Percentiles rank a stretch among this genome's conserved stretches.
These are phyloP conservation scores for Penicillium soppii DNA, from an alignment of 495 filamentous ascomycete genomes.

Conservation along the genomic window DNA sequence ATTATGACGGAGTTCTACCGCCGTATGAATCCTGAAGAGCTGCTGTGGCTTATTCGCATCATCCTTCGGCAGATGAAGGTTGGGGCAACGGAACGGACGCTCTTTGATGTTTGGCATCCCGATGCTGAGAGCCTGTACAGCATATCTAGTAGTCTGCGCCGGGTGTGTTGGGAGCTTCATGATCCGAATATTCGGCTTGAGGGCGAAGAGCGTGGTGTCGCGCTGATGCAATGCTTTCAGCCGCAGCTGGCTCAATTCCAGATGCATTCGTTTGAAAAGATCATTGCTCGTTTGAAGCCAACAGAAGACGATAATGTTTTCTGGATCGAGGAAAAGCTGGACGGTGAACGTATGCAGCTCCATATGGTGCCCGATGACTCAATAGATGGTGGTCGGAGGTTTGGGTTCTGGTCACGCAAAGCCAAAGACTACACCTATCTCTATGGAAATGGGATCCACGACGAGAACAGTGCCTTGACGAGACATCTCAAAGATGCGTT, in stretches of 20 bases:
- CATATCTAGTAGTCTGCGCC: slow-evolving; percentile 82
- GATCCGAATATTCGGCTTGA: slow-evolving; percentile 74
- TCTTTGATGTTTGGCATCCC: slow-evolving; percentile 90
- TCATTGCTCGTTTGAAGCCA: slow-evolving; percentile 69
- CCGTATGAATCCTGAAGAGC: slow-evolving; percentile 87
- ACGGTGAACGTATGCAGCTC: slow-evolving; percentile 95
- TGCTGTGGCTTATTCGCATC: slow-evolving; percentile 93
- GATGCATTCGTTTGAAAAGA: slow-evolving; percentile 80
- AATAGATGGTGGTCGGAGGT: slow-evolving; percentile 67
- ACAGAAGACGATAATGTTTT: slow-evolving; percentile 73
- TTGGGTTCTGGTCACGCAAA: slow-evolving; percentile 92
- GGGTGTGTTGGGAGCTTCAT: slow-evolving; percentile 94
- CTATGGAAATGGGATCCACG: slow-evolving; percentile 75
- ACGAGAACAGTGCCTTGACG: slow-evolving; percentile 76
- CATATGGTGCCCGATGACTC: slow-evolving; percentile 78
- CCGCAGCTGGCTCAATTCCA: slow-evolving; percentile 96
- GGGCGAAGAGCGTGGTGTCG: slow-evolving; percentile 69
- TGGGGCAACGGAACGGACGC: slow-evolving; percentile 91
- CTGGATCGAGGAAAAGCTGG: slow-evolving; percentile 98
- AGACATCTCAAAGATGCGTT: slow-evolving; percentile 80
- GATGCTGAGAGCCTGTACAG: slow-evolving; percentile 89
- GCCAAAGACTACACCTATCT: slow-evolving; percentile 97
- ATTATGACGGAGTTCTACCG: slow-evolving; percentile 84
- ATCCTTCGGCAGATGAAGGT: slow-evolving; percentile 96
- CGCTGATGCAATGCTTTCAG: slow-evolving; percentile 94